Evolutionary conservation across 441 rosid genomes (phyloP), one percentile per base, ranked within the genome.

Genomic region (Sinapis alba): DNA sequence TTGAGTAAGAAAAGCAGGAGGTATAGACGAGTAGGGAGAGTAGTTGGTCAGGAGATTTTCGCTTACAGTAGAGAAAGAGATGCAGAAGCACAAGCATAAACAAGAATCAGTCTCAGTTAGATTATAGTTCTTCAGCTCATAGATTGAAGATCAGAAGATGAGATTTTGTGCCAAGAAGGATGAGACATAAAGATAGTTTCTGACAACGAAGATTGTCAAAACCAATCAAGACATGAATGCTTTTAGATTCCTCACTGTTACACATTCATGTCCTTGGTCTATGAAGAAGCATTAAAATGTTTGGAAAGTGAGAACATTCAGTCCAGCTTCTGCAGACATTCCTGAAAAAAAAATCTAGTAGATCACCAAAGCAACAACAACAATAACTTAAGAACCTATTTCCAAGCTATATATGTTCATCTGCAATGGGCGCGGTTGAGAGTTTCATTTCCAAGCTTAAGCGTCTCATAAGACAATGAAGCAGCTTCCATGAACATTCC

Each of bases 41-140:
- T 86, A 13, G 79, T 73, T 9, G 45, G 82, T 7, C 77, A 84
- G 36, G 85, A 86, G 9, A 50, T 74, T 58, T 69, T 38, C 50
- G 79, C 77, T 68, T 86, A 87, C 68, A 82, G 89, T 20, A 79
- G 83, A 1, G 87, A 82, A 82, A 87, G 96, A 76, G 96, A 87
- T 51, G 81, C 83, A 2, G 87, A 87, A 76, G 56, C 80, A 72
- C 65, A 69, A 32, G 65, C 71, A 19, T 84, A 74, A 45, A 45
- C 51, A 45, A 45, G 19, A 43, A 43, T 16, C 51, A 43, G 8
- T 43, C 13, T 36, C 38, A 32, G 41, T 15, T 45, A 43, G 51
- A 1, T n/a, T 43, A 7, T 43, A n/a, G 51, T 43, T 13, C 16
- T 41, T 41, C 47, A 41, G 47, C 53, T 15, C 21, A 50, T 18